Evolutionary conservation across 768 basidiomycete species (phyloP), one percentile per base, ranked within the genome.

Genomic region (Pleurotus cornucopiae): DNA sequence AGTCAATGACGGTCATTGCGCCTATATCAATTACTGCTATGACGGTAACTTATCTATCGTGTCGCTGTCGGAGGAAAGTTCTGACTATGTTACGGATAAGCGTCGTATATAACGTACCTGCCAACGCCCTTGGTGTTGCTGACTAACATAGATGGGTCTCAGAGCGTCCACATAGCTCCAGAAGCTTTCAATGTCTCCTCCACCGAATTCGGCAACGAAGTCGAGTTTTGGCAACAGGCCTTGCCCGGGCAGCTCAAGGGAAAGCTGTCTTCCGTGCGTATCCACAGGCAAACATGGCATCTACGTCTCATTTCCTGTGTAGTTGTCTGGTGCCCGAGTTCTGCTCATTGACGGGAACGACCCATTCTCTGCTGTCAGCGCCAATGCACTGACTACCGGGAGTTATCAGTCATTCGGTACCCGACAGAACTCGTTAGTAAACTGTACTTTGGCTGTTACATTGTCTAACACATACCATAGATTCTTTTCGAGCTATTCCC

Each of bases 1-100:
- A 6, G 69, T 82, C 34, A 79, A 81, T 57, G 84, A 85, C 61
- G 83, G 83, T 0, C 84, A 84, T 62, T 81, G 79, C 62, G 74
- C 76, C 7, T 79, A 79, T 67, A 71, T 80, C 23, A 82, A 83
- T 62, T 61, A 68, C 20, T 85, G 83, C 64, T 84, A 78, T 64
- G 82, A 83, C 59, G 72, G 77, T 77, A 61, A 34, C 61, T 73
- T 63, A 23, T 20, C 18, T 14, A 34, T 16, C 58, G 41, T 25
- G 43, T 16, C 21, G 6, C 3, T 25, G 13, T 52, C 6, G 40
- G 2, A 21, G 30, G 5, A 14, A 39, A 23, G 9, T 13, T 44
- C 46, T 34, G 9, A 20, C 46, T 16, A 16, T 16, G 55, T 4
- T 56, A 25, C 1, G 16, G 43, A 39, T 39, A 23, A 79, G 77